These are phyloP conservation scores for Macrophomina phaseolina DNA, from an alignment of 2,329 filamentous ascomycete species.

Conservation along the genomic window DNA sequence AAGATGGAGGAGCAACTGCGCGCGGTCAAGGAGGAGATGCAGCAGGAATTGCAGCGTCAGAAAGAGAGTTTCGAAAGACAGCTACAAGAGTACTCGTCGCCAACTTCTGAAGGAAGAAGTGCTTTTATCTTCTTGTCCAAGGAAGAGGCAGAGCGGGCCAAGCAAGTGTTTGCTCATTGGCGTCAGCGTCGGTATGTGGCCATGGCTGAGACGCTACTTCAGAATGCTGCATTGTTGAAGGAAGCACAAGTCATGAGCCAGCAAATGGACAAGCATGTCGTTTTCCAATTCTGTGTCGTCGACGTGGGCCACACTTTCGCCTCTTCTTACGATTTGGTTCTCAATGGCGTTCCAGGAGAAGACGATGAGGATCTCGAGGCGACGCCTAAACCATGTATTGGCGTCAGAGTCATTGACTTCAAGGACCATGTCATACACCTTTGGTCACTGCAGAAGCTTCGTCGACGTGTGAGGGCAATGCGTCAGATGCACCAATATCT, in stretches of 20 bases:
- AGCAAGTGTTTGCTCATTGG: slow-evolving; percentile 74
- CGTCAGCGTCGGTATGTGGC: slow-evolving; percentile 83
- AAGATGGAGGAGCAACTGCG: slow-evolving; percentile 83
- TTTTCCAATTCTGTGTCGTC: slow-evolving; percentile 93
- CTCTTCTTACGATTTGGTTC: slow-evolving; percentile 94
- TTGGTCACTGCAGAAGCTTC: slow-evolving; percentile 93
- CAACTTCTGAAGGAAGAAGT: slow-evolving; percentile 57
- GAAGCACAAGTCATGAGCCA: slow-evolving; percentile 99
- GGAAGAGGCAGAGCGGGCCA: slow-evolving; percentile 73
- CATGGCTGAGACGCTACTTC: slow-evolving; percentile 90
- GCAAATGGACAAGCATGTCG: slow-evolving; percentile 87
- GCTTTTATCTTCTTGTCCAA: slow-evolving; percentile 58
- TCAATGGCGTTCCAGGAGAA: slow-evolving; percentile 87
- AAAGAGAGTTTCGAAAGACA: slow-evolving; percentile 84
- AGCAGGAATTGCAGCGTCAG: slow-evolving; percentile 81
- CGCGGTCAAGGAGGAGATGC: slow-evolving; percentile 84
- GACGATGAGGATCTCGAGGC: slow-evolving; percentile 83
- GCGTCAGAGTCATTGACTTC: slow-evolving; percentile 89
- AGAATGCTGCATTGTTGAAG: slow-evolving; percentile 85
- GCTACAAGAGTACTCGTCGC: slow-evolving; percentile 60
- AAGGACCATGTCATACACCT: slow-evolving; percentile 83
- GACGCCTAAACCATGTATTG: slow-evolving; percentile 86
- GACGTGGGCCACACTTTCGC: slow-evolving; percentile 86
- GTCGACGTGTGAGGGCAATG: slow-evolving; percentile 87
- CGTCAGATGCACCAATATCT: slow-evolving; percentile 96